Base-by-base conservation (phyloP, 371 early-diverging fungal genomes). In the Mucor ambiguus region DNA sequence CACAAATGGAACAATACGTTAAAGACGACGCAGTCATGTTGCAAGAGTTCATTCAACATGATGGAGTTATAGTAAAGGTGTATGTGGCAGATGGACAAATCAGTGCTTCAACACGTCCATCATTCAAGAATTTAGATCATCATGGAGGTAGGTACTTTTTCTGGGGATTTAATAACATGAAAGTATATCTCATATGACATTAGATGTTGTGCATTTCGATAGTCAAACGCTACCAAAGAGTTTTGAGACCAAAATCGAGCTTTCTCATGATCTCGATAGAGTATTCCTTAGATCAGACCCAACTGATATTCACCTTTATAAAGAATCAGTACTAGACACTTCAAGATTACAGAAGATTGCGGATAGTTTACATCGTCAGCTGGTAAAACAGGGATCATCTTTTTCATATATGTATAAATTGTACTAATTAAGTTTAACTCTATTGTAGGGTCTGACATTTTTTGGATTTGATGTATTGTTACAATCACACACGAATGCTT, bases 381-480 rank as follows among this genome's bases (percentile, higher is more conserved):
- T 81, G 69, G 83, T 83, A 74, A 63, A 37, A n/a, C 28, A 26
- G 33, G 28, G 14, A 14, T 20, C 6, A 44, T 44, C 9, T 1
- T 24, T 48, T 26, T 24, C 24, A 49, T 10, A 49, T 49, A 11
- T 49, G 49, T 49, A 49, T 49, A 49, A 49, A 49, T 49, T 49
- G 26, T 49, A 49, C 49, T 49, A 49, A 49, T 49, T 26, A 49
- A 49, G 49, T 41, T 55, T 60, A 16, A 52, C 37, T 58, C 30
- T 22, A 35, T 37, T 22, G 38, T 43, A 82, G 84, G 80, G 75
- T 12, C 63, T 81, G 64, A 80, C 84, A 5, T 78, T 81, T 57
- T 81, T 78, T 72, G 84, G 81, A 2, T 84, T 78, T 71, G 84
- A 78, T 64, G 78, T 84, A 10, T 29, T 81, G n/a, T 52, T 84